These are phyloP conservation scores for Fagopyrum tataricum DNA, from an alignment of 148 eudicot genomes.

Conservation along the genomic window DNA sequence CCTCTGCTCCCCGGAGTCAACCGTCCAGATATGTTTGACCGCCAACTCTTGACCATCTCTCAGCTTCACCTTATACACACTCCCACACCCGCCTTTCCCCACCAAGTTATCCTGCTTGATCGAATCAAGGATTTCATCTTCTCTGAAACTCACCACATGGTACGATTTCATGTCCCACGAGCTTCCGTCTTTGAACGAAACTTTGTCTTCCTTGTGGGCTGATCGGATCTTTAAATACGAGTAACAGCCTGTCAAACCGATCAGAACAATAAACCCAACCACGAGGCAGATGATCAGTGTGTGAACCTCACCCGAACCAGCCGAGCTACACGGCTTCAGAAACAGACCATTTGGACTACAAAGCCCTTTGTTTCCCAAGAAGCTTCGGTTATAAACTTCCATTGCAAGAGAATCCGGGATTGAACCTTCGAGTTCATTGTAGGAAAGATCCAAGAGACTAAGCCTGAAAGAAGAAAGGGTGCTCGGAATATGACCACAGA, in stretches of 20 bases:
- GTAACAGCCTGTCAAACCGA: constrained; percentile 29
- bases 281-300: constrained; percentile 38
- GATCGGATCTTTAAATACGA: constrained; percentile 31
- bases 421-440: constrained; percentile 53
- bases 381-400: constrained; percentile 56
- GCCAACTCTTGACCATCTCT: constrained; percentile 63
- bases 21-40: constrained; percentile 78
- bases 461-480: constrained; percentile 49
- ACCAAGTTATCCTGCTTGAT: constrained; percentile 69
- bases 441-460: constrained; percentile 70
- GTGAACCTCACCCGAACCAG: constrained; percentile 17
- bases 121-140: constrained; percentile 71
- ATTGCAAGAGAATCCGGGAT: constrained; percentile 51
- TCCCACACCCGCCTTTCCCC: constrained; percentile 94
- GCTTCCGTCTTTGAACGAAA: constrained; percentile 52
- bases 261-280: constrained; percentile 25
- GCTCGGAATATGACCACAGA: constrained; percentile 63
- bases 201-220: constrained; percentile 16
- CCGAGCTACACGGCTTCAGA: constrained; percentile 40
- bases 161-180: constrained; percentile 88
- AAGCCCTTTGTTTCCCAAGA: constrained; percentile 61
- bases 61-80: constrained; percentile 55
- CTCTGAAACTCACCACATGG: constrained; percentile 67
- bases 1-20: constrained; percentile 24
- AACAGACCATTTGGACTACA: constrained; percentile 44